A percentile compares a stretch with the other conserved stretches of the same genome.
Evolutionary conservation across 2,329 filamentous ascomycete genomes (phyloP).

Genomic region (Fusarium pilosicola): DNA sequence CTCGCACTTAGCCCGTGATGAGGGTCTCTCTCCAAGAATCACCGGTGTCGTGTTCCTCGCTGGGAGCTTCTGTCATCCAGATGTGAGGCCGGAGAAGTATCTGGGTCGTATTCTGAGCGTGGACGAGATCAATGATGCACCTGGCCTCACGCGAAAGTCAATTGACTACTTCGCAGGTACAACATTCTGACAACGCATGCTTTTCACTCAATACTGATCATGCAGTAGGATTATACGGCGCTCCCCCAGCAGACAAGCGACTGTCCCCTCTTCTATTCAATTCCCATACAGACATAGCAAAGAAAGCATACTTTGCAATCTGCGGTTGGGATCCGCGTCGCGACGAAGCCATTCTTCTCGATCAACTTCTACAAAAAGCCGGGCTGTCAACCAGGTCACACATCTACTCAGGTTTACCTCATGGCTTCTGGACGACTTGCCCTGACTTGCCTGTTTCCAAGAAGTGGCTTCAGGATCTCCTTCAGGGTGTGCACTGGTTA

Average conservation of each 20-base stretch:
- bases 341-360: slow-evolving; percentile 60
- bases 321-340: slow-evolving; percentile 59
- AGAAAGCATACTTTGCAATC: slow-evolving; percentile 57
- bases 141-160: slow-evolving; percentile 49
- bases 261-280: slow-evolving; percentile 52
- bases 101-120: slow-evolving; percentile 47
- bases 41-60: slow-evolving; percentile 60
- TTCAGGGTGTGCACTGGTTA: slow-evolving; percentile 40
- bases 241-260: slow-evolving; percentile 49
- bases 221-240: slow-evolving; percentile 37
- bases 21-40: slow-evolving; percentile 52
- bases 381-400: slow-evolving; percentile 51
- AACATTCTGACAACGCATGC: too few species aligned
- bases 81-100: slow-evolving; percentile 53
- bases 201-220: background rate
- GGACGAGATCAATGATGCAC: slow-evolving; percentile 50
- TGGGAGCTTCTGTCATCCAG: slow-evolving; percentile 54
- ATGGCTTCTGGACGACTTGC: slow-evolving; percentile 55
- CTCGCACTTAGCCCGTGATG: slow-evolving; percentile 52
- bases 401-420: slow-evolving; percentile 54
- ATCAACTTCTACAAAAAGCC: slow-evolving; percentile 49
- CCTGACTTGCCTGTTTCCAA: slow-evolving; percentile 45
- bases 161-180: slow-evolving; percentile 49
- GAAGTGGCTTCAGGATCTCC: slow-evolving; percentile 45
- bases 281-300: slow-evolving; percentile 45